Conservation (phyloP, 768 basidiomycete genomes). For the Hysterangium stoloniferum region DNA sequence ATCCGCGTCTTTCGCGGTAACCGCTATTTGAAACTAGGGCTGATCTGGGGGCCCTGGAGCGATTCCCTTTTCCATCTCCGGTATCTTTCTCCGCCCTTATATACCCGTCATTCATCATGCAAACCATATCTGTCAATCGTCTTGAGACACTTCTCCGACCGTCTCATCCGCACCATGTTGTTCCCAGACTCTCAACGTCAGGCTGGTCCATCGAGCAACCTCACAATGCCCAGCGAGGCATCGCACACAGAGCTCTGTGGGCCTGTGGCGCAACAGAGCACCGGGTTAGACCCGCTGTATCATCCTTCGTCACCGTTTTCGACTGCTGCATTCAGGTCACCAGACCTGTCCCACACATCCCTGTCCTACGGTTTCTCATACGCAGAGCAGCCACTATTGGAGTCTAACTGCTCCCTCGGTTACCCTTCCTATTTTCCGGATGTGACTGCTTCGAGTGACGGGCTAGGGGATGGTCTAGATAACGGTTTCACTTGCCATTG, state of each 20-base stretch:
- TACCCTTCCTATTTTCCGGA: not conserved
- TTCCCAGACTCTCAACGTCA: not conserved
- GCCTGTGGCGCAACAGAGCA: not conserved
- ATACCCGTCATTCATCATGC: not conserved
- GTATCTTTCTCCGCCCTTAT: not conserved
- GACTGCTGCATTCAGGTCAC: not conserved
- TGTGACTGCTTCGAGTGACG: not conserved
- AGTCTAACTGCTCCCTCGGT: not conserved
- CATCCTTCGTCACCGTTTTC: not conserved
- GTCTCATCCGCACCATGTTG: not conserved
- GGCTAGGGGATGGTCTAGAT: not conserved
- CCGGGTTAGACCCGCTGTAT: not conserved
- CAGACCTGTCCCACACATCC: not conserved
- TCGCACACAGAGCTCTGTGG: not conserved
- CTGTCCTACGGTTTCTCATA: not conserved
- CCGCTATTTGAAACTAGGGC: slow-evolving; percentile 2
- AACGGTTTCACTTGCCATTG: not conserved
- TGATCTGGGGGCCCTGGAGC: too few relatives aligned
- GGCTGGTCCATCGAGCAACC: not conserved
- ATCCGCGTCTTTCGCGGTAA: not conserved
- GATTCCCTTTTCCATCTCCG: not conserved
- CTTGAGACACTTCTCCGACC: not conserved
- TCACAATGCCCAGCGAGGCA: not conserved
- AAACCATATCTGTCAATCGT: not conserved
- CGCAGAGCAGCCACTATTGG: not conserved